phyloP scores from a whole-genome alignment of 2,329 filamentous ascomycete genomes.

The Aspergillus caelatus region DNA sequence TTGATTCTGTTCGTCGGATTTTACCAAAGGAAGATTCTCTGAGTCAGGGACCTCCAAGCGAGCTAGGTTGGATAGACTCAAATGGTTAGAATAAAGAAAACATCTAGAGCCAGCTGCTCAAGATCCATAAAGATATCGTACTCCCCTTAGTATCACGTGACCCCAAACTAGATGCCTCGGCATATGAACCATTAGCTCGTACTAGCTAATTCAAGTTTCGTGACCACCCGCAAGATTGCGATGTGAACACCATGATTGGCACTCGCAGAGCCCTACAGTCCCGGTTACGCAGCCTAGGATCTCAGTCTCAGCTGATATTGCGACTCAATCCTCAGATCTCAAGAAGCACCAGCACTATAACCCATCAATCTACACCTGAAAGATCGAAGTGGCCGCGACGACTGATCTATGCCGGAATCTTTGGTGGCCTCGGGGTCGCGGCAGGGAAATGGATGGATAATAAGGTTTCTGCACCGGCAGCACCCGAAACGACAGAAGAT shows the following conservation, averaged over 20 bases:
- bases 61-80: not conserved
- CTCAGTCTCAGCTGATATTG: constrained; percentile 6
- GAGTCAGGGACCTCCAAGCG: not conserved
- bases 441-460: constrained; percentile 28
- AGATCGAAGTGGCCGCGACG: constrained; percentile 39
- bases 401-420: constrained; percentile 37
- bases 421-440: constrained; percentile 35
- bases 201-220: too few species aligned
- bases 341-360: constrained; percentile 25
- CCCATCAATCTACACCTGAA: constrained; percentile 20
- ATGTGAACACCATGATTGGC: constrained; percentile 33
- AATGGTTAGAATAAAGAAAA: not conserved
- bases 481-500: constrained; percentile 41
- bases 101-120: not conserved
- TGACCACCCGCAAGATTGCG: constrained; percentile 7
- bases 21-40: not conserved
- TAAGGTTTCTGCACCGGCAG: constrained; percentile 27
- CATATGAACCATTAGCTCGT: not conserved
- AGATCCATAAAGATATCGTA: not conserved
- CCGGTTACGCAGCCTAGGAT: constrained; percentile 18
- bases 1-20: not conserved
- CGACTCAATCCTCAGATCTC: constrained; percentile 11
- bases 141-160: not conserved
- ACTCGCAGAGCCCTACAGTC: constrained; percentile 28
- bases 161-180: not conserved